Conservation (phyloP, 2,329 filamentous ascomycete species). For the Fonsecaea multimorphosa region DNA sequence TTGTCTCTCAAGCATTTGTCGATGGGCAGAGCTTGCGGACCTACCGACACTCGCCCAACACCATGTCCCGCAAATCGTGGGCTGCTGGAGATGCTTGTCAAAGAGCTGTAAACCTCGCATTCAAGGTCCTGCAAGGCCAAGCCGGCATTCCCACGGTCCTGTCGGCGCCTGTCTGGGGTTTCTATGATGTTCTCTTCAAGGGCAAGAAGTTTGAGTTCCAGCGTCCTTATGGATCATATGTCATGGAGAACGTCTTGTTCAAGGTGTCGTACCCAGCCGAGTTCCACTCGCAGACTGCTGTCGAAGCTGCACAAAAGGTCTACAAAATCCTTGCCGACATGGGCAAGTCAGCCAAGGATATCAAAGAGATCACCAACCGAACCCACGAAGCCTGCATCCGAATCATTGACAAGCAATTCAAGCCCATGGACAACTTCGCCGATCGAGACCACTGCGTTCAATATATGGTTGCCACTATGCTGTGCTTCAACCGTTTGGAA, state of each 20-base stretch:
- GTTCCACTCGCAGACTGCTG: conserved; percentile 82
- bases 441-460: conserved; percentile 99
- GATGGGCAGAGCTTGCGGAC: conserved; percentile 95
- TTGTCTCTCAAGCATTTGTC: conserved; percentile 95
- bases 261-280: conserved; percentile 97
- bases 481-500: conserved; percentile 90
- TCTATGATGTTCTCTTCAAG: conserved; percentile 98
- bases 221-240: conserved; percentile 94
- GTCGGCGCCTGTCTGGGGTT: conserved; percentile 92
- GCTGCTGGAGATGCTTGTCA: conserved; percentile 98
- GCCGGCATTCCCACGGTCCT: conserved; percentile 89
- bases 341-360: conserved; percentile 92
- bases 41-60: conserved; percentile 97
- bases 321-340: conserved; percentile 79
- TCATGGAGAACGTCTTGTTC: conserved; percentile 99
- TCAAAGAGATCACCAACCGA: conserved; percentile 90
- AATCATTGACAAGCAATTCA: conserved; percentile 99
- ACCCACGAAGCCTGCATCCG: conserved; percentile 98
- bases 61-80: conserved; percentile 99
- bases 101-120: conserved; percentile 85
- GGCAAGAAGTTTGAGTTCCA: conserved; percentile 97
- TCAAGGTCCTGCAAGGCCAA: conserved; percentile 93
- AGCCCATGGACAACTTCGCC: conserved; percentile 99
- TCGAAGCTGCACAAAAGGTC: conserved; percentile 90
- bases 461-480: conserved; percentile 97